phyloP scores from a whole-genome alignment of 805 yeast genomes.

The Cyberlindnera maclurae region DNA sequence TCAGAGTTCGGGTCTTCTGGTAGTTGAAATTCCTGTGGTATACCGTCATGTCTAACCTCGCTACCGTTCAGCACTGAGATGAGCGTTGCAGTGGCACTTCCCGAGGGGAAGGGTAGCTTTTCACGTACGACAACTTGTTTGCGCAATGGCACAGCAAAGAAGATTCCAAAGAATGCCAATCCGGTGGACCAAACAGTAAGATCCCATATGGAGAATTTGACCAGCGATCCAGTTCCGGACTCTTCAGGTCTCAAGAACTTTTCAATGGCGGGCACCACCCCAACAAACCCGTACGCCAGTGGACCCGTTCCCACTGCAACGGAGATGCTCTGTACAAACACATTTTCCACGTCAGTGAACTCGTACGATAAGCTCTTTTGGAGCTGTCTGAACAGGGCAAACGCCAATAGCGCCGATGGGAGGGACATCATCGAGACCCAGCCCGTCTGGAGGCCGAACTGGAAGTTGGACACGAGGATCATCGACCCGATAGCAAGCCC shows the following conservation, averaged over 20 bases:
- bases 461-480: conserved; percentile 84
- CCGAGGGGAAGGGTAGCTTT: conserved; percentile 88
- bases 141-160: conserved; percentile 86
- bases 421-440: conserved; percentile 99
- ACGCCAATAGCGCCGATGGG: conserved; percentile 87
- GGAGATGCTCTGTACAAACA: conserved; percentile 83
- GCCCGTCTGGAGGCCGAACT: conserved; percentile 94
- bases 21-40: too few species aligned
- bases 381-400: conserved; percentile 66
- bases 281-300: conserved; percentile 88
- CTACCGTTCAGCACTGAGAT: conserved; percentile 82
- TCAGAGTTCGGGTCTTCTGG: too few species aligned
- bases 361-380: conserved; percentile 32
- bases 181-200: conserved; percentile 79
- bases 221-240: conserved; percentile 45
- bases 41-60: conserved; percentile 28
- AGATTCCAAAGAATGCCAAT: conserved; percentile 89
- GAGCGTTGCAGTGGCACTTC: conserved; percentile 91
- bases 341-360: conserved; percentile 89
- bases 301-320: conserved; percentile 99
- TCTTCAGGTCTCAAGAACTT: conserved; percentile 76
- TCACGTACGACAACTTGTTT: conserved; percentile 83
- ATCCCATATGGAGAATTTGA: conserved; percentile 38
- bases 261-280: conserved; percentile 93
- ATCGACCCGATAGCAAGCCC: conserved; percentile 85